Percentiles rank a stretch among this genome's conserved stretches.
Evolutionary conservation across 768 basidiomycete genomes (phyloP).

Genomic region (Amanita rimosa): DNA sequence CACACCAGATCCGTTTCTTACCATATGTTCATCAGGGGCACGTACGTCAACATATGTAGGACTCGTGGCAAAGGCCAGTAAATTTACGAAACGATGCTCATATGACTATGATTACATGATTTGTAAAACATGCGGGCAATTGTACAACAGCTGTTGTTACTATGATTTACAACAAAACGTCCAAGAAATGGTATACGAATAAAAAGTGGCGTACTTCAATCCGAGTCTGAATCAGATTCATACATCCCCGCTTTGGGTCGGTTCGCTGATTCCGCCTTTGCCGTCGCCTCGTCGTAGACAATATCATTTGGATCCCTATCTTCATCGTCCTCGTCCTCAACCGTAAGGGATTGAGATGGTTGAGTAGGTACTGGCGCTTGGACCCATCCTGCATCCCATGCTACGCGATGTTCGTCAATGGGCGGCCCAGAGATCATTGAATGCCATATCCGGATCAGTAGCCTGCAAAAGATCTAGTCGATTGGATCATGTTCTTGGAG

Average conservation of each 20-base stretch:
- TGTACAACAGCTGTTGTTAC: neutral
- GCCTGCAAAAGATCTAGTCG: conserved; percentile 14
- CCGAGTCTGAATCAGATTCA: conserved; percentile 5
- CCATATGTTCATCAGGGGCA: too few species aligned
- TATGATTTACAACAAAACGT: neutral
- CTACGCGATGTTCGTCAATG: conserved; percentile 32
- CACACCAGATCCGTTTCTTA: too few species aligned
- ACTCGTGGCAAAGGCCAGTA: neutral
- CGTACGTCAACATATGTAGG: neutral
- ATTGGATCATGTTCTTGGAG: neutral
- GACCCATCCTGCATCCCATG: conserved; percentile 8
- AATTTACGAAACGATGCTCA: neutral
- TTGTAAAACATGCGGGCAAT: neutral
- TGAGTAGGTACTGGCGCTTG: neutral
- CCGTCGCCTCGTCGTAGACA: neutral
- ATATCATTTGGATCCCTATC: conserved; percentile 22
- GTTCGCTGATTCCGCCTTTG: neutral
- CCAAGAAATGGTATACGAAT: too few species aligned
- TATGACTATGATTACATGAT: too few species aligned
- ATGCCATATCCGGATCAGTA: conserved; percentile 32
- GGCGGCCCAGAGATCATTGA: conserved; percentile 32
- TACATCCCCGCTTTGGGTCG: neutral
- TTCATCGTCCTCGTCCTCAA: conserved; percentile 16
- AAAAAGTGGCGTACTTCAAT: neutral
- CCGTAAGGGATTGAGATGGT: neutral